Base-by-base conservation (phyloP, 495 filamentous ascomycete species). In the Daldinia caldariorum region DNA sequence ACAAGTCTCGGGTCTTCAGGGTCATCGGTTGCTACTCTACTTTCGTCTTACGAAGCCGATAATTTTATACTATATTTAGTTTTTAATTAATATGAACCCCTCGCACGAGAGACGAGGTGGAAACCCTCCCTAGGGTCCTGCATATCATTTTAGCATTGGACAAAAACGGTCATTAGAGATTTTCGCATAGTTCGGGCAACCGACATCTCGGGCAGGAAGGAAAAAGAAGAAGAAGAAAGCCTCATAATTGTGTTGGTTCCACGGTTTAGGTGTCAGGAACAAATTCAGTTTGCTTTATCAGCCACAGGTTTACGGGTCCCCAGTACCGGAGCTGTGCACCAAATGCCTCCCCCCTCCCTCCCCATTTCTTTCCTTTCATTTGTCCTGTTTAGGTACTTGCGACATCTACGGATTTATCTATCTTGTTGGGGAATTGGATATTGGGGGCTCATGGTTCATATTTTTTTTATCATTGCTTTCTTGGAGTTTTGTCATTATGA, bases 161-260 rank as follows among this genome's bases (percentile, higher is more conserved):
- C 61, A 69, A 69, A 71, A 71, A 72, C 70, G 70, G 70, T 72
- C 70, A 69, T 69, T 72, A 72, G 70, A 72, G 61, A 54, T 66
- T 75, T 68, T 69, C 77, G 74, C 71, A 67, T 70, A 70, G 71
- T 64, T 72, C 74, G 78, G 77, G 78, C 77, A 74, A 80, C 77
- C 76, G 76, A 74, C 64, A 71, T 66, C 64, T 66, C 61, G 67
- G 66, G 61, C 61, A 61, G 70, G 65, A 72, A 65, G 65, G 62
- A 18, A 47, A 22, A 20, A 47, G 12, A 14, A 39, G 4, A 47
- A 47, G 22, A 22, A 47, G 54, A 70, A 65, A 66, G 70, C 70
- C 54, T 66, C 70, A 68, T 58, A 47, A 37, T 64, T 39, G 43
- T 67, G 63, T 72, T 61, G 70, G 61, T 72, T 65, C 55, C 50